Evolutionary conservation across 805 yeast genomes (phyloP).

Genomic region (Saccharomycopsis selenospora): DNA sequence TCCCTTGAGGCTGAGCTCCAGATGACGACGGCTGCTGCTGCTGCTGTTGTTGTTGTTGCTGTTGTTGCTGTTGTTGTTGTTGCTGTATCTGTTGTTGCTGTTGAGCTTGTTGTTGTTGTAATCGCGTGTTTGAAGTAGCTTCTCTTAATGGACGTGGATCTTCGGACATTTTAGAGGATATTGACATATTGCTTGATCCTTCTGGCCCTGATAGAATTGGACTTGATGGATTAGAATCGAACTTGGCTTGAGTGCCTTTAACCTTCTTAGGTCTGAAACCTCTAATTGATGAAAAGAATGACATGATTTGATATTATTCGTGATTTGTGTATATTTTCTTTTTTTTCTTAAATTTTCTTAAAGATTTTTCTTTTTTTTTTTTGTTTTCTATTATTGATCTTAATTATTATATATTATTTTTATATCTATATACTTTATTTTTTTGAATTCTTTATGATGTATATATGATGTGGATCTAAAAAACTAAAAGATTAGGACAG

Average conservation of each 20-base stretch:
- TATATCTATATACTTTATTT: too few species aligned
- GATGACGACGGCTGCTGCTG: constrained; percentile 9
- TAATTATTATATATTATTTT: too few species aligned
- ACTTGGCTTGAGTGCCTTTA: constrained; percentile 27
- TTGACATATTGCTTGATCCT: constrained; percentile 10
- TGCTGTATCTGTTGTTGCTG: constrained; percentile 16
- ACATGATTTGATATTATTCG: constrained; percentile 27
- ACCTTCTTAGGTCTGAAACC: constrained; percentile 40
- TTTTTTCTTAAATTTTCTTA: background rate
- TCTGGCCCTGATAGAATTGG: constrained; percentile 23
- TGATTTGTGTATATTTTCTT: background rate
- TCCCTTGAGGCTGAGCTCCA: constrained; percentile 9
- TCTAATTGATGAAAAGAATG: constrained; percentile 40
- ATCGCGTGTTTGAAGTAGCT: constrained; percentile 4
- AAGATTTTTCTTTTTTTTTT: too few species aligned
- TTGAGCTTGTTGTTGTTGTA: constrained; percentile 10
- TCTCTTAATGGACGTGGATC: constrained; percentile 32
- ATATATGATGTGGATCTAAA: too few species aligned
- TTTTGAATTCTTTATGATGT: too few species aligned
- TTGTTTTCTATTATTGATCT: too few species aligned
- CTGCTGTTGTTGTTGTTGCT: constrained; percentile 23
- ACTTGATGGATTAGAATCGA: constrained; percentile 20
- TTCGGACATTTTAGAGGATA: constrained; percentile 27
- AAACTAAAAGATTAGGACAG: too few species aligned
- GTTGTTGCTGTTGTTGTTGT: constrained; percentile 26